These are phyloP conservation scores for Ceratocystis ficicola DNA, from an alignment of 2,329 filamentous ascomycete species.

Conservation along the genomic window DNA sequence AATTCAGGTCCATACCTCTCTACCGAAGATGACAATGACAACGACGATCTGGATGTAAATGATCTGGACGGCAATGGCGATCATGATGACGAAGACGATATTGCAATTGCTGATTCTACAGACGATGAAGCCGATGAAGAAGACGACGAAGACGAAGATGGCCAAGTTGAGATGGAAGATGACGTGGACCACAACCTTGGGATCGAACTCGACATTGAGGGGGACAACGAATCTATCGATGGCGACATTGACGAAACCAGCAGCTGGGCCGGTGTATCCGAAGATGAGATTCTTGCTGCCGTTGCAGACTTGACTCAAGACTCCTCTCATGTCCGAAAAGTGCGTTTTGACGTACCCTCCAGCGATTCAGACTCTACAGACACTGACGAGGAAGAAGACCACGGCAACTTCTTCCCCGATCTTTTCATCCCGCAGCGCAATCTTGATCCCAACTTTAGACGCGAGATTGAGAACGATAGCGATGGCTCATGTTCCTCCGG, in stretches of 20 bases:
- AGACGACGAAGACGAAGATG: constrained; percentile 17
- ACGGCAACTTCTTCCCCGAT: constrained; percentile 58
- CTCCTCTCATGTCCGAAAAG: constrained; percentile 43
- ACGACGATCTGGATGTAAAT: constrained; percentile 31
- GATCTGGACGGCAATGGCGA: constrained; percentile 29
- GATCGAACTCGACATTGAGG: not conserved
- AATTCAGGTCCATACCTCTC: constrained; percentile 33
- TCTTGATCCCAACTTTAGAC: constrained; percentile 59
- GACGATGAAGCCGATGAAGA: constrained; percentile 17
- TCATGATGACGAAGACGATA: constrained; percentile 30
- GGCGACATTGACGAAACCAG: constrained; percentile 19
- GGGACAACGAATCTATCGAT: constrained; percentile 16
- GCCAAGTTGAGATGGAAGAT: constrained; percentile 3
- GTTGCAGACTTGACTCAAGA: constrained; percentile 38
- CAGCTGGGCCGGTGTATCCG: constrained; percentile 16
- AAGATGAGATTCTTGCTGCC: constrained; percentile 28
- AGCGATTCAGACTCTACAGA: constrained; percentile 55
- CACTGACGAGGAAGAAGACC: constrained; percentile 37
- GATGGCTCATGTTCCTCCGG: constrained; percentile 45
- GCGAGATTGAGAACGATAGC: constrained; percentile 59
- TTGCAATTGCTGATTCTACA: constrained; percentile 21
- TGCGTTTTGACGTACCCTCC: constrained; percentile 58
- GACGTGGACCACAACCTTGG: constrained; percentile 29
- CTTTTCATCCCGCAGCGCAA: constrained; percentile 66
- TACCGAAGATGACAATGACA: constrained; percentile 31